phyloP scores from a whole-genome alignment of 139 green algal genomes.

The Volvox reticuliferus region DNA sequence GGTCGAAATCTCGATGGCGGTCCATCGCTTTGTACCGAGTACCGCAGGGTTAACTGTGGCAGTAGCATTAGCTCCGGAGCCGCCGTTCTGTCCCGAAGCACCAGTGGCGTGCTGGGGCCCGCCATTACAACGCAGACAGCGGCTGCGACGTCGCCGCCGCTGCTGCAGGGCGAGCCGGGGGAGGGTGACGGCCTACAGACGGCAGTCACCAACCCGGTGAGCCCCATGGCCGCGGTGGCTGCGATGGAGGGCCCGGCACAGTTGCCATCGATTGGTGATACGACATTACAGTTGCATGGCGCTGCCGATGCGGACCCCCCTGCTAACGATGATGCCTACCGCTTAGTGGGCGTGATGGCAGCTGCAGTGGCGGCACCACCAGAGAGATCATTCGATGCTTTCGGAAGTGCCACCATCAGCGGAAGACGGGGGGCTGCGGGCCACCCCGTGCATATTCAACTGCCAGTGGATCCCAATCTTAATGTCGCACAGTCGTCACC shows the following conservation, averaged over 20 bases:
- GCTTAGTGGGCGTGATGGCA: too few relatives aligned
- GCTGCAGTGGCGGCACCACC: too few relatives aligned
- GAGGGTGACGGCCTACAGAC: not conserved
- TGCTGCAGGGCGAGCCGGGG: too few relatives aligned
- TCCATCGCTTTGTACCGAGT: not conserved
- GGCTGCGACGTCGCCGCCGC: not conserved
- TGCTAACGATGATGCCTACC: not conserved
- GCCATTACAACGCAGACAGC: not conserved
- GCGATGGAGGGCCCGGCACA: too few relatives aligned
- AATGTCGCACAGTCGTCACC: not conserved
- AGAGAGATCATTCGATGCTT: not conserved
- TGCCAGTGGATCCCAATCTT: not conserved
- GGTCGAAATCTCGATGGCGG: not conserved
- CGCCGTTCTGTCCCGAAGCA: not conserved
- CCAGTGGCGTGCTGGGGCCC: slow-evolving; percentile 5
- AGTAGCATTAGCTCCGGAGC: not conserved
- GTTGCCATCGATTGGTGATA: too few relatives aligned
- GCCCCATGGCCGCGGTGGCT: too few relatives aligned
- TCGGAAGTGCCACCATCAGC: too few relatives aligned
- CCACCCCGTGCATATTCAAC: not conserved
- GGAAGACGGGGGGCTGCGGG: not conserved
- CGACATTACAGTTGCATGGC: not conserved
- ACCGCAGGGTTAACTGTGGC: not conserved
- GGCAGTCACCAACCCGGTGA: not conserved
- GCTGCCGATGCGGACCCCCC: not conserved